Evolutionary conservation across 164 flowering plant genomes (phyloP).

Genomic region (Tetracentron sinense): DNA sequence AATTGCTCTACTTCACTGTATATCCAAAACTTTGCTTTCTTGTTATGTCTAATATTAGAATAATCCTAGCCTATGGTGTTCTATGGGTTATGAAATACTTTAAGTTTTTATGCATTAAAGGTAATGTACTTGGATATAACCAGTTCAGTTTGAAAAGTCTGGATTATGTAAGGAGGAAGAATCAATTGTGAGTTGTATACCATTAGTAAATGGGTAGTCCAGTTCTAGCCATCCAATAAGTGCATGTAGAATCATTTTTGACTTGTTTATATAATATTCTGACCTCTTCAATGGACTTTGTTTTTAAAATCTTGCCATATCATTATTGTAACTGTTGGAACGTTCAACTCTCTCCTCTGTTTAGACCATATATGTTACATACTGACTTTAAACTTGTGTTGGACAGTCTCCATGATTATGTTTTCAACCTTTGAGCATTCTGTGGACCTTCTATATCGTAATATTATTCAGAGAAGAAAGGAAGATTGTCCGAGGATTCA

Average conservation of each 20-base stretch:
- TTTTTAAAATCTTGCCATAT: no score
- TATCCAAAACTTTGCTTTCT: background rate
- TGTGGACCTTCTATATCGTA: slow-evolving; percentile 51
- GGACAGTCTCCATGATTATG: slow-evolving; percentile 77
- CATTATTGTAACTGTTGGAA: no score
- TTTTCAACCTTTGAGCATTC: slow-evolving; percentile 94
- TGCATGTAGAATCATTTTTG: no score
- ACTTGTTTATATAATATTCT: no score
- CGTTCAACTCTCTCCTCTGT: no score
- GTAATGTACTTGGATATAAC: background rate
- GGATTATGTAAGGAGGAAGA: background rate
- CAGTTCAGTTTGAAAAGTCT: background rate
- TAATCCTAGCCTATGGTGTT: background rate
- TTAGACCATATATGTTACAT: no score
- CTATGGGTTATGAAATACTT: background rate
- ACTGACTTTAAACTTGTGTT: slow-evolving; percentile 11
- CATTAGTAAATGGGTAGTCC: background rate
- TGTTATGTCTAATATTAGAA: background rate
- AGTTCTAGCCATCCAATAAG: no score
- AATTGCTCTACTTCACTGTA: slow-evolving; percentile 14
- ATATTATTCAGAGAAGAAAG: slow-evolving; percentile 52
- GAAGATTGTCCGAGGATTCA: slow-evolving; percentile 77
- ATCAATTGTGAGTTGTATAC: background rate
- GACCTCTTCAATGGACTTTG: no score
- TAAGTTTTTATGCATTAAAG: no score